Evolutionary conservation across 108 stramenopile genomes (phyloP).

Genomic region (Phaeodactylum tricornutum): DNA sequence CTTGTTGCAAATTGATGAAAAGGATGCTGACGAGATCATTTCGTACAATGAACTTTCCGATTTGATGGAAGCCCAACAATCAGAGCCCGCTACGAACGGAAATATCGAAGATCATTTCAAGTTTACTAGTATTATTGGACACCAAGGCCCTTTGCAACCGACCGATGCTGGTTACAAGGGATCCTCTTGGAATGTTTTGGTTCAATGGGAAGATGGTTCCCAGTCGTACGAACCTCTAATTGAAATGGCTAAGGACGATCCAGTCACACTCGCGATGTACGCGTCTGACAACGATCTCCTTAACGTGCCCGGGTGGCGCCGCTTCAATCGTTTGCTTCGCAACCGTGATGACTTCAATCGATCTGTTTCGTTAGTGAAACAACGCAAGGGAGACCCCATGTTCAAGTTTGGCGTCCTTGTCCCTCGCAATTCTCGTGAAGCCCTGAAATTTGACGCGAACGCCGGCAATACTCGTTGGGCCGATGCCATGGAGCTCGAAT

Average conservation of each 20-base stretch:
- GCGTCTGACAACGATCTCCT: slow-evolving; percentile 20
- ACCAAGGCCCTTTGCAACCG: slow-evolving; percentile 12
- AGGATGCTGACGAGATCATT: slow-evolving; percentile 5
- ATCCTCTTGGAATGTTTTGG: slow-evolving; percentile 18
- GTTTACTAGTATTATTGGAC: slow-evolving; percentile 4
- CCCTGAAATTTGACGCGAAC: slow-evolving; percentile 4
- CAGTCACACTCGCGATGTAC: slow-evolving; percentile 27
- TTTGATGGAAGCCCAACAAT: slow-evolving; percentile 4
- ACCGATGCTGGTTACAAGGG: slow-evolving; percentile 13
- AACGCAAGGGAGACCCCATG: neutral
- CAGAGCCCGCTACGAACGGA: neutral
- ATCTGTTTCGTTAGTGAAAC: too few relatives aligned
- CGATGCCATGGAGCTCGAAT: slow-evolving; percentile 13
- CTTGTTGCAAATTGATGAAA: neutral
- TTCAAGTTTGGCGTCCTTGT: slow-evolving; percentile 22
- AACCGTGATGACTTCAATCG: slow-evolving; percentile 5
- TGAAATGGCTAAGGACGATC: slow-evolving; percentile 15
- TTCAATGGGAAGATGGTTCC: slow-evolving; percentile 22
- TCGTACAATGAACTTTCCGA: slow-evolving; percentile 7
- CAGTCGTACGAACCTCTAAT: slow-evolving; percentile 18
- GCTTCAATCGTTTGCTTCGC: slow-evolving; percentile 10
- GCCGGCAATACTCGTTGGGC: slow-evolving; percentile 22
- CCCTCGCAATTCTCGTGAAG: slow-evolving; percentile 10
- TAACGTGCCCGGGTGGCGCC: slow-evolving; percentile 27
- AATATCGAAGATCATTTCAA: neutral